Evolutionary conservation across 768 basidiomycete species (phyloP), one percentile per base, ranked within the genome.

Genomic region (Crucibulum laeve): DNA sequence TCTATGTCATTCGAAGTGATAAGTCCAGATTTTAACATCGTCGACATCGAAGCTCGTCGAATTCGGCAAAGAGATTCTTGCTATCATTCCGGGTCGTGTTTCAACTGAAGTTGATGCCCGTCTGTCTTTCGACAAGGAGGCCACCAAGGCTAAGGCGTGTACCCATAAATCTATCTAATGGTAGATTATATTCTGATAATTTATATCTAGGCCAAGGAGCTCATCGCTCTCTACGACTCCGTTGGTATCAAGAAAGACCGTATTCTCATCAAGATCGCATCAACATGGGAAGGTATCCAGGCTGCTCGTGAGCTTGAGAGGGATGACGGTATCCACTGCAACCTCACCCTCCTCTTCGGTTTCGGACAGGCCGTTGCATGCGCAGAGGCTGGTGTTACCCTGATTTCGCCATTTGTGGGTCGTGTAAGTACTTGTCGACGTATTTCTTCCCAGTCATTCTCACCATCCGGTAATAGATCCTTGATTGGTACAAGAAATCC

Each of bases 251-350:
- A 80, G 62, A 91, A 88, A 71, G 93, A 98, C 33, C 91, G 96
- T 50, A 74, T 99, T 50, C 76, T 99, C 55, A 97, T 99, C 82
- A 99, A 99, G 77, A 97, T 99, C 61, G 96, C 95, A 23, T 95
- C 96, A 30, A 94, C 94, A 38, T 99, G 91, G 90, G 96, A 98
- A 70, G 96, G 96, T 69, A 99, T 99, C 72, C 95, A 99, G 68
- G 96, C 96, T 47, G 96, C 96, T 26, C 84, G 92, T 50, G 86
- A 94, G 67, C 85, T 99, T 53, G 96, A 99, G 75, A 67, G 77
- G 48, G 87, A 95, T 54, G 83, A 96, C 46, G 79, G 77, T 50
- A 98, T 99, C 68, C 94, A 95, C 82, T 97, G 93, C 78, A 98
- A 99, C 74, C 82, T 99, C 53, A 99, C 96, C 40, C 87, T 99